Conservation (phyloP, 2,329 filamentous ascomycete species). For the Exophiala spinifera region DNA sequence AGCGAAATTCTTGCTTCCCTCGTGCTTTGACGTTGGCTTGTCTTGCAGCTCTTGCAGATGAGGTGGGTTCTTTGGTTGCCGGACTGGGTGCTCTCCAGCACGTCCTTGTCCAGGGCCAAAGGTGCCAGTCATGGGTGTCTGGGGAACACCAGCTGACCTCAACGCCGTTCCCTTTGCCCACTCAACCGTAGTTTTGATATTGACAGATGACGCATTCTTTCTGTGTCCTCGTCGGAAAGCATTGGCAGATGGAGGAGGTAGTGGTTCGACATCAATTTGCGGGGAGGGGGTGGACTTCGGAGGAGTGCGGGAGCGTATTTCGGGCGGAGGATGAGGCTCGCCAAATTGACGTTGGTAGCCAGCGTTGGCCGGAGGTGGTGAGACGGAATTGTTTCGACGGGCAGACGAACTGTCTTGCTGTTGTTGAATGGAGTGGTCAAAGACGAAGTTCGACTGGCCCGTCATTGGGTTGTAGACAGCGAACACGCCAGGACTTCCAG, state of each 20-base stretch:
- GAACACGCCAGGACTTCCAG: constrained; percentile 71
- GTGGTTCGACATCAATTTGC: constrained; percentile 65
- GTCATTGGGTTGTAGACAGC: constrained; percentile 82
- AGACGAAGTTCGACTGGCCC: constrained; percentile 76
- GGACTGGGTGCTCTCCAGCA: constrained; percentile 88
- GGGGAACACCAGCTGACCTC: constrained; percentile 75
- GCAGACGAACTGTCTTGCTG: constrained; percentile 39
- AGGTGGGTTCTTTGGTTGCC: constrained; percentile 89
- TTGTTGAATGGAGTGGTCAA: constrained; percentile 63
- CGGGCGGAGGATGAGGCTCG: constrained; percentile 54
- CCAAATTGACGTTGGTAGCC: constrained; percentile 78
- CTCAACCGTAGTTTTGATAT: constrained; percentile 48
- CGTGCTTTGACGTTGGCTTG: constrained; percentile 87
- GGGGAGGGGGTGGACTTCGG: constrained; percentile 65
- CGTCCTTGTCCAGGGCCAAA: constrained; percentile 92
- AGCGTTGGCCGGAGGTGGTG: constrained; percentile 50
- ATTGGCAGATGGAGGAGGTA: constrained; percentile 84
- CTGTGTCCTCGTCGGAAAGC: constrained; percentile 93
- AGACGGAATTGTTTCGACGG: constrained; percentile 18
- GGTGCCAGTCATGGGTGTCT: constrained; percentile 74
- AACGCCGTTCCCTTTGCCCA: constrained; percentile 63
- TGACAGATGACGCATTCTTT: constrained; percentile 73
- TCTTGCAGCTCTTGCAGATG: constrained; percentile 84
- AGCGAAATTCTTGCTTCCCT: constrained; percentile 96
- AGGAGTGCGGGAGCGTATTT: constrained; percentile 64